Percentiles rank a stretch among this genome's conserved stretches.
These are phyloP conservation scores for Polysphondylium violaceum DNA, from an alignment of 78 protist species.

Conservation along the genomic window DNA sequence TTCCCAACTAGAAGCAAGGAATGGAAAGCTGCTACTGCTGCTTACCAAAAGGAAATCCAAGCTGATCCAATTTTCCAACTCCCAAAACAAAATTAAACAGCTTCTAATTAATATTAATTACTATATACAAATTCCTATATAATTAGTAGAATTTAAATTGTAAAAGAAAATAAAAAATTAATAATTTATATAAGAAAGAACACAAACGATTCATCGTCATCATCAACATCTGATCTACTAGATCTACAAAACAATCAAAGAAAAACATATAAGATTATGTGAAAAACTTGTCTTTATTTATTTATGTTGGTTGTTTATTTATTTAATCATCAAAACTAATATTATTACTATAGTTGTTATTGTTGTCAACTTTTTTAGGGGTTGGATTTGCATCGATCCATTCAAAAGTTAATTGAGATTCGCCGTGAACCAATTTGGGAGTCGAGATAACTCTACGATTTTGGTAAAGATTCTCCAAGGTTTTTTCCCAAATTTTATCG, in stretches of 20 bases:
- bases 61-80: constrained; percentile 65
- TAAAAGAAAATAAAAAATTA: neutral
- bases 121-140: neutral
- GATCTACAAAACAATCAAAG: too few species aligned
- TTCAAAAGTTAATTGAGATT: constrained; percentile 63
- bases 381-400: constrained; percentile 16
- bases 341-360: too few species aligned
- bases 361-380: constrained; percentile 13
- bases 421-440: constrained; percentile 35
- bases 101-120: neutral
- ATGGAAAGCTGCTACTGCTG: constrained; percentile 53
- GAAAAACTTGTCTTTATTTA: too few species aligned
- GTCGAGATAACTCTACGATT: constrained; percentile 22
- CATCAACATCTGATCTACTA: too few species aligned
- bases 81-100: constrained; percentile 30
- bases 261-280: too few species aligned
- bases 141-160: neutral
- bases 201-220: neutral
- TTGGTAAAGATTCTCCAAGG: constrained; percentile 1
- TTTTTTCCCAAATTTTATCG: constrained; percentile 33
- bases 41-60: constrained; percentile 11
- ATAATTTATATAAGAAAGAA: neutral
- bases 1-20: constrained; percentile 18
- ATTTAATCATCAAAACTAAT: too few species aligned
- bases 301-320: too few species aligned